A percentile compares a stretch with the other conserved stretches of the same genome.
phyloP scores from a whole-genome alignment of 495 filamentous ascomycete species.

The Neurospora sp. region DNA sequence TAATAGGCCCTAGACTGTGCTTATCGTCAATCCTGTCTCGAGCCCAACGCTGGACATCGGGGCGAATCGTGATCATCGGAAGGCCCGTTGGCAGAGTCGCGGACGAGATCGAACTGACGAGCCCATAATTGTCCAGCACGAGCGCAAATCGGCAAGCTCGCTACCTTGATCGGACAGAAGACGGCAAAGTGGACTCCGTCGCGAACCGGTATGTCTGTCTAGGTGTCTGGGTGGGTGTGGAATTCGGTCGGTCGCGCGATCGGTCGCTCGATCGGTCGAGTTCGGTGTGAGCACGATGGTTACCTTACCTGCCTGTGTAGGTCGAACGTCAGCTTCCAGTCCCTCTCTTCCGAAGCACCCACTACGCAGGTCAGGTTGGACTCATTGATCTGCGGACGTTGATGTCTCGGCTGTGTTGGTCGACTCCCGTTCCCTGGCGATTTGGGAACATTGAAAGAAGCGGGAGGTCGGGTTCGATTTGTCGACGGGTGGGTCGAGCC shows the following conservation, averaged over 20 bases:
- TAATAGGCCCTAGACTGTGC: no score
- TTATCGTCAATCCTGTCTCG: no score
- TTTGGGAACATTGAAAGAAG: background rate
- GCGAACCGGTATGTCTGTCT: background rate
- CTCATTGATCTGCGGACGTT: background rate
- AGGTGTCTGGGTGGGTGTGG: background rate
- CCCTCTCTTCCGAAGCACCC: background rate
- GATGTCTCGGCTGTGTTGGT: background rate
- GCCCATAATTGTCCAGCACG: background rate
- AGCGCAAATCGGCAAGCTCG: background rate
- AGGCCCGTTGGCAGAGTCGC: background rate
- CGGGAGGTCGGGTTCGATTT: background rate
- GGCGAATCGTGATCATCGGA: background rate
- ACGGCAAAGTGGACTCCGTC: no score
- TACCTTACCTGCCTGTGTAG: background rate
- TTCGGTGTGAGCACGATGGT: background rate
- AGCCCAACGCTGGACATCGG: background rate
- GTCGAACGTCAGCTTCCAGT: background rate
- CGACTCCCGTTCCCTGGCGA: background rate
- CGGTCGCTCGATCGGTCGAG: background rate
- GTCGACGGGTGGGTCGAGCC: background rate
- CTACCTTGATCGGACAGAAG: no score
- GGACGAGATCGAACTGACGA: background rate
- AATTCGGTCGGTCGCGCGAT: background rate
- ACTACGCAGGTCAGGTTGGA: background rate